These are phyloP conservation scores for Hura crepitans DNA, from an alignment of 441 rosid genomes.

Conservation along the genomic window DNA sequence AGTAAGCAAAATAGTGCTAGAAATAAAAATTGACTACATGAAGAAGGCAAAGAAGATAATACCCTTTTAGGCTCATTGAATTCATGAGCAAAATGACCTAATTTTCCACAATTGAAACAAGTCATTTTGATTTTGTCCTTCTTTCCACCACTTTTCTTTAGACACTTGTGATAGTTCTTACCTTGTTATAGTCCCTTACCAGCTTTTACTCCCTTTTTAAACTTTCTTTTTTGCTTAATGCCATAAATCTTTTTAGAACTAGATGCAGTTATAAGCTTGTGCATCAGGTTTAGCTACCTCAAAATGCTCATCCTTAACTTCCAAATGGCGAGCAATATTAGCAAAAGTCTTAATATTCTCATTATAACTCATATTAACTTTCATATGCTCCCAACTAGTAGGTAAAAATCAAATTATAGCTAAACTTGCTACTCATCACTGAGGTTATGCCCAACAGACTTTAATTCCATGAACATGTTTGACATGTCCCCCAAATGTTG, in stretches of 20 bases:
- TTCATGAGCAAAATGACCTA: background rate
- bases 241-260: background rate
- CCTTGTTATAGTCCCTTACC: no score
- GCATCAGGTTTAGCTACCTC: background rate
- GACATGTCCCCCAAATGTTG: background rate
- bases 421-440: background rate
- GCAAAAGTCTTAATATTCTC: slow-evolving; percentile 11
- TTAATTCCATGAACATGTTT: background rate
- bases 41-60: background rate
- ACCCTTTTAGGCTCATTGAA: slow-evolving; percentile 6
- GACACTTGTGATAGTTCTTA: no score
- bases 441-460: background rate
- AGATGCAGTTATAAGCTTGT: background rate
- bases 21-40: no score
- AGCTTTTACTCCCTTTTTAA: no score
- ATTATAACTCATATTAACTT: slow-evolving; percentile 4
- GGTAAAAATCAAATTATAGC: background rate
- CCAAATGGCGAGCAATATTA: background rate
- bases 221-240: background rate
- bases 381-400: background rate
- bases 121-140: slow-evolving; percentile 10
- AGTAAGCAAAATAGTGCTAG: no score
- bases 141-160: no score
- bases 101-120: background rate
- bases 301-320: background rate